Conservation (phyloP, 192 early-diverging fungal species). For the Coemansia sp. region DNA sequence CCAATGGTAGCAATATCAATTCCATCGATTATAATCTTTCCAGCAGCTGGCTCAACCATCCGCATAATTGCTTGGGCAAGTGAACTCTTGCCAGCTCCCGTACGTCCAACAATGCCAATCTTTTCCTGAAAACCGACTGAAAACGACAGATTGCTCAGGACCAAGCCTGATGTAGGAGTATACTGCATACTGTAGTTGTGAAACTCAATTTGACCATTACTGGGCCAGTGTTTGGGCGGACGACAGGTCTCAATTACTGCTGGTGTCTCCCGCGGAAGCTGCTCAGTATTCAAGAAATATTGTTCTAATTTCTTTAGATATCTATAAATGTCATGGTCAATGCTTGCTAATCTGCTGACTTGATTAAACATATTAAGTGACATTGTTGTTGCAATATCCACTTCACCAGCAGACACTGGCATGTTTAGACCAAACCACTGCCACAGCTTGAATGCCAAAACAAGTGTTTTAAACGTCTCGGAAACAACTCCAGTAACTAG, state of each 20-base stretch:
- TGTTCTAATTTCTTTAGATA: no score
- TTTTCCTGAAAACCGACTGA: no score
- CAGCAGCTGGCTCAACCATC: conserved; percentile 7
- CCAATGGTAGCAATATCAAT: conserved; percentile 58
- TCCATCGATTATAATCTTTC: conserved; percentile 63
- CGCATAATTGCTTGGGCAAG: conserved; percentile 66
- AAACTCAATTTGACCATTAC: no score
- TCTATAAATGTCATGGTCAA: no score
- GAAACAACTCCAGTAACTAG: not conserved
- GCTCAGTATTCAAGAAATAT: not conserved
- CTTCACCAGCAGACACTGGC: conserved; percentile 6
- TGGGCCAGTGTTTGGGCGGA: no score
- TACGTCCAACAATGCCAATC: conserved; percentile 83
- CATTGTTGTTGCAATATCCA: conserved; percentile 8
- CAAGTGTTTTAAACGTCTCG: not conserved
- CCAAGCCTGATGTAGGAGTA: no score
- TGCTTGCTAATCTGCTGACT: not conserved
- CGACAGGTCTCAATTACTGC: no score
- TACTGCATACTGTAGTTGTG: no score
- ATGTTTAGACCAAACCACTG: not conserved
- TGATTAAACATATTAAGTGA: not conserved
- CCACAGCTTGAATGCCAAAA: conserved; percentile 12
- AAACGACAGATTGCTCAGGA: no score
- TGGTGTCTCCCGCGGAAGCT: conserved; percentile 50
- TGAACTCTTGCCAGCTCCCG: conserved; percentile 72